Evolutionary conservation across 177 flowering plant species (phyloP).

Genomic region (Telopea speciosissima): DNA sequence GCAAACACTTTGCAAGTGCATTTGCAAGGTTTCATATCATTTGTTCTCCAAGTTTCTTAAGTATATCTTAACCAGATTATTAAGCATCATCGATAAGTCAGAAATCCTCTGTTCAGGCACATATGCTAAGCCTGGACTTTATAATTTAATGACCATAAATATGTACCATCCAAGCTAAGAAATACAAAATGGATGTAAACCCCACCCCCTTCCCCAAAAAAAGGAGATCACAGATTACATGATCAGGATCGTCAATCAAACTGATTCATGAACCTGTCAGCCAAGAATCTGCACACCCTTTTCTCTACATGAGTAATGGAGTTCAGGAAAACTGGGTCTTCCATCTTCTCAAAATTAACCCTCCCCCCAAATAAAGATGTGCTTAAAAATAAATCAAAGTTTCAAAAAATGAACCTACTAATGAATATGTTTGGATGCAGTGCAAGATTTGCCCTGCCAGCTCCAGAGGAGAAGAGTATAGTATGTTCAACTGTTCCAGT

Average conservation of each 20-base stretch:
- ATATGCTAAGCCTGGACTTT: background rate
- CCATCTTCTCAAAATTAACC: background rate
- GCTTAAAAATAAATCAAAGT: background rate
- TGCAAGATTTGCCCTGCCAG: conserved; percentile 85
- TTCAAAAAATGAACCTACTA: conserved; percentile 10
- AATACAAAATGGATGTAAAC: background rate
- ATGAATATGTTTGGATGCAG: conserved; percentile 31
- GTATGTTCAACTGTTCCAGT: conserved; percentile 20
- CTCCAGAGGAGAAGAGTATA: conserved; percentile 59
- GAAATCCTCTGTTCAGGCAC: background rate
- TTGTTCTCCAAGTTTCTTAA: background rate
- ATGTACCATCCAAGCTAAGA: background rate
- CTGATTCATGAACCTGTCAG: background rate
- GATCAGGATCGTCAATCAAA: background rate
- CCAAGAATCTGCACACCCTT: background rate
- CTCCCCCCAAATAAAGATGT: background rate
- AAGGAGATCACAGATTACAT: background rate
- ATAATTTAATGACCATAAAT: no score
- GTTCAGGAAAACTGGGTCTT: background rate
- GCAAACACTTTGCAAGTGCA: conserved; percentile 71
- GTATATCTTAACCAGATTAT: no score
- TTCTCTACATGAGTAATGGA: background rate
- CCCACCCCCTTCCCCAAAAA: no score
- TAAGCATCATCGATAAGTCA: background rate
- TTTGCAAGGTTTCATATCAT: conserved; percentile 21